Evolutionary conservation across 345 rosid genomes (phyloP).

Genomic region (Gossypium australe): DNA sequence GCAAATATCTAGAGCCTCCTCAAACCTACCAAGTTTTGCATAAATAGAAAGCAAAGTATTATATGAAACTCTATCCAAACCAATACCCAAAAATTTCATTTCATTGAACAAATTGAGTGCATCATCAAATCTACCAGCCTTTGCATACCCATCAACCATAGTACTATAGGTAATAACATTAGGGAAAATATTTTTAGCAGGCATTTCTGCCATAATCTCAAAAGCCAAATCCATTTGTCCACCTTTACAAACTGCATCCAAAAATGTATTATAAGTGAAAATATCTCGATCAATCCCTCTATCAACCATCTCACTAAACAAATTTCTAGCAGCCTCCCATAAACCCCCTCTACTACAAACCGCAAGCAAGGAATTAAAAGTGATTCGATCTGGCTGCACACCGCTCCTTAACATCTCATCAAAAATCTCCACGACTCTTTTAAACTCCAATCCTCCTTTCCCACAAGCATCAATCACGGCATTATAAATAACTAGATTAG

Average conservation of each 20-base stretch:
- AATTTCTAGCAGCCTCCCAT: conserved; percentile 75
- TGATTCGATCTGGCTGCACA: conserved; percentile 87
- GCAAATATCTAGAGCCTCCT: conserved; percentile 67
- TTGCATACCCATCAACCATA: conserved; percentile 82
- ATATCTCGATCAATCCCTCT: conserved; percentile 75
- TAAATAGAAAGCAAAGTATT: conserved; percentile 77
- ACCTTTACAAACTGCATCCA: conserved; percentile 89
- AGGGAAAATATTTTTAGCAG: conserved; percentile 61
- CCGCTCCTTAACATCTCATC: conserved; percentile 68
- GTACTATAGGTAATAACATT: conserved; percentile 91
- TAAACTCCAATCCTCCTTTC: conserved; percentile 80
- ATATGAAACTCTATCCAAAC: conserved; percentile 74
- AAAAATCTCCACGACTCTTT: conserved; percentile 51
- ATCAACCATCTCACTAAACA: conserved; percentile 71
- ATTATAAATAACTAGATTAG: conserved; percentile 86
- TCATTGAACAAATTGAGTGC: conserved; percentile 64
- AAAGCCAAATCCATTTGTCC: conserved; percentile 83
- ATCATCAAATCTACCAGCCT: conserved; percentile 66
- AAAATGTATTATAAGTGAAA: conserved; percentile 70
- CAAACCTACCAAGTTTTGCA: conserved; percentile 73
- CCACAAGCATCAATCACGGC: conserved; percentile 93
- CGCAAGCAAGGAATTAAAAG: conserved; percentile 75
- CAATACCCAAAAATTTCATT: conserved; percentile 67
- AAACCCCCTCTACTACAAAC: conserved; percentile 83
- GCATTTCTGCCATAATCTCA: conserved; percentile 74